Conservation (phyloP, 768 basidiomycete genomes). For the Strobilomyces dryophilus region DNA sequence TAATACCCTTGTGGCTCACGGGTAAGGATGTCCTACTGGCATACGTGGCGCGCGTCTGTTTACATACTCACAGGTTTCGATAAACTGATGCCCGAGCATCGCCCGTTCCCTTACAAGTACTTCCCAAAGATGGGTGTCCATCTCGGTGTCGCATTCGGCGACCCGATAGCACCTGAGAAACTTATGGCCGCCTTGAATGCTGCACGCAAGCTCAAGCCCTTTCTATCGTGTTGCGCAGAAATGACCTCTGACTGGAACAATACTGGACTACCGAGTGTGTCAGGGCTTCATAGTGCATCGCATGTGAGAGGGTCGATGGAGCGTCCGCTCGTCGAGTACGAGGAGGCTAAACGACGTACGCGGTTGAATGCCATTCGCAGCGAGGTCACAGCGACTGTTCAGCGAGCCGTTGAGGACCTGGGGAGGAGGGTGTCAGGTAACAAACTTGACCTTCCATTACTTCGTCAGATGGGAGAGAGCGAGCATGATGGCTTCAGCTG, state of each 20-base stretch:
- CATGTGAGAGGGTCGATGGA: conserved; percentile 15
- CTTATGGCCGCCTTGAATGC: conserved; percentile 26
- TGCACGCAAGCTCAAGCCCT: background rate
- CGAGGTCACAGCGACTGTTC: conserved; percentile 51
- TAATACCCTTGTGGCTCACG: conserved; percentile 95
- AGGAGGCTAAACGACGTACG: conserved; percentile 7
- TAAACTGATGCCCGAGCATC: conserved; percentile 84
- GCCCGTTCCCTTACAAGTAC: conserved; percentile 69
- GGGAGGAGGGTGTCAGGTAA: conserved; percentile 48
- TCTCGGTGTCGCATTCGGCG: conserved; percentile 77
- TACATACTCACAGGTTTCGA: conserved; percentile 59
- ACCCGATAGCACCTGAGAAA: conserved; percentile 52
- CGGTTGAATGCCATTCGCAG: conserved; percentile 43
- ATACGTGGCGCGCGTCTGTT: background rate
- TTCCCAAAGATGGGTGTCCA: conserved; percentile 57
- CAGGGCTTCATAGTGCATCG: background rate
- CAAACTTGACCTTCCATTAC: conserved; percentile 19
- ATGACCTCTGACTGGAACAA: background rate
- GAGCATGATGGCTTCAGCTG: background rate
- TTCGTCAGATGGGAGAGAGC: background rate
- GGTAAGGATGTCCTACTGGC: conserved; percentile 34
- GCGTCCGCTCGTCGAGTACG: conserved; percentile 1
- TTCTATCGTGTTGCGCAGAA: background rate
- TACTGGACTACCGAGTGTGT: background rate
- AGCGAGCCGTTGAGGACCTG: conserved; percentile 48